phyloP scores from a whole-genome alignment of 2,329 filamentous ascomycete species.

The Apiospora sp. region DNA sequence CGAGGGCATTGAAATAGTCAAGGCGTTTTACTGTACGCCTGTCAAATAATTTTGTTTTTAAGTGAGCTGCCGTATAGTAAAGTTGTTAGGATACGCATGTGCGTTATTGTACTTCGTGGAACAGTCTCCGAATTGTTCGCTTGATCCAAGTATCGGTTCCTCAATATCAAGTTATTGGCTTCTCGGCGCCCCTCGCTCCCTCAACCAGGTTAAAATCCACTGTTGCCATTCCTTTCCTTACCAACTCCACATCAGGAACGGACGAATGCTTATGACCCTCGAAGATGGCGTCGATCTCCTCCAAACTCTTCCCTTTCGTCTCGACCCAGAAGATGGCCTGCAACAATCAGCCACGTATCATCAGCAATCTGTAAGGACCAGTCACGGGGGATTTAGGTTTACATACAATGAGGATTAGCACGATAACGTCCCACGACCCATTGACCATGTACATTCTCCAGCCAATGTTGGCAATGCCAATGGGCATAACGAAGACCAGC shows the following conservation, averaged over 20 bases:
- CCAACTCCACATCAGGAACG: conserved; percentile 26
- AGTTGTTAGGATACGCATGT: not conserved
- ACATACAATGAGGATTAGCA: conserved; percentile 26
- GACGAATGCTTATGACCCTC: conserved; percentile 28
- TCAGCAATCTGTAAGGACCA: no score
- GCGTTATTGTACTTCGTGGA: not conserved
- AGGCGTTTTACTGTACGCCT: no score
- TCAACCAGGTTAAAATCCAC: conserved; percentile 35
- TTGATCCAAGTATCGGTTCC: not conserved
- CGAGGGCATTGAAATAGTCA: no score
- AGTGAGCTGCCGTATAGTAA: no score
- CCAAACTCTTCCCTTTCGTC: conserved; percentile 32
- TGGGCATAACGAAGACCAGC: conserved; percentile 37
- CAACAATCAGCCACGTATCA: not conserved
- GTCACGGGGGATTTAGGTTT: no score
- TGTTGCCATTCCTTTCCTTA: conserved; percentile 30
- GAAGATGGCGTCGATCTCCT: conserved; percentile 34
- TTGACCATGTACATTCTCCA: conserved; percentile 38
- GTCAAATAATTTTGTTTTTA: no score
- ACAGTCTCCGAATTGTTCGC: not conserved
- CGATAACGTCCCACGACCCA: conserved; percentile 34
- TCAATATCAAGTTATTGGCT: not conserved
- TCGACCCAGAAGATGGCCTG: conserved; percentile 38
- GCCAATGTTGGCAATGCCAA: conserved; percentile 33
- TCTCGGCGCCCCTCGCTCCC: not conserved